Conservation (phyloP, 306 rosid species). For the Prunus kanzakura region DNA sequence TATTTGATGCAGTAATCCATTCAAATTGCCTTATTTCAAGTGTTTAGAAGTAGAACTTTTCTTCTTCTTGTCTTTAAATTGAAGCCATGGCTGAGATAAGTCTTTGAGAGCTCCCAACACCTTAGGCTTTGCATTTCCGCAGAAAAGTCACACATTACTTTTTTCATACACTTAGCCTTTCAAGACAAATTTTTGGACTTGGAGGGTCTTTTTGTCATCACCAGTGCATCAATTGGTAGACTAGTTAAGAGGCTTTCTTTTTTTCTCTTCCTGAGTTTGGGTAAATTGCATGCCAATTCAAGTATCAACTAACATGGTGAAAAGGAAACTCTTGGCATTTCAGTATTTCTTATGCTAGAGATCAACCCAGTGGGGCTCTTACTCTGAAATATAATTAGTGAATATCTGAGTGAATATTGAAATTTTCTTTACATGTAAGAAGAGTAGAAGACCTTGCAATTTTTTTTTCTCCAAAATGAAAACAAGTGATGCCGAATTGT, state of each 20-base stretch:
- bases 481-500: conserved; percentile 3
- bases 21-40: too few species aligned
- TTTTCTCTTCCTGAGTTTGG: too few species aligned
- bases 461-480: not conserved
- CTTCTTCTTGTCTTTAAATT: too few species aligned
- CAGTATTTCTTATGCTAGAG: too few species aligned
- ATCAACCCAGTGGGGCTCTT: too few species aligned
- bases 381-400: too few species aligned
- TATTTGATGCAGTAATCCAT: too few species aligned
- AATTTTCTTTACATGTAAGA: not conserved
- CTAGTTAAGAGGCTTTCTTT: not conserved
- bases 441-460: not conserved
- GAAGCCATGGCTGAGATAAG: not conserved
- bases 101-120: not conserved
- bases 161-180: not conserved
- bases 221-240: not conserved
- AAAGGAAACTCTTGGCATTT: too few species aligned
- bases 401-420: too few species aligned
- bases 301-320: too few species aligned
- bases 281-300: too few species aligned
- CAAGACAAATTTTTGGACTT: not conserved
- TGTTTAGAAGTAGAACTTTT: too few species aligned
- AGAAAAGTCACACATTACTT: not conserved
- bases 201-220: not conserved
- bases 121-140: not conserved